Percentiles rank a stretch among this genome's conserved stretches.
Evolutionary conservation across 1,284 basidiomycete species (phyloP).

Genomic region (Leccinum solheimii): DNA sequence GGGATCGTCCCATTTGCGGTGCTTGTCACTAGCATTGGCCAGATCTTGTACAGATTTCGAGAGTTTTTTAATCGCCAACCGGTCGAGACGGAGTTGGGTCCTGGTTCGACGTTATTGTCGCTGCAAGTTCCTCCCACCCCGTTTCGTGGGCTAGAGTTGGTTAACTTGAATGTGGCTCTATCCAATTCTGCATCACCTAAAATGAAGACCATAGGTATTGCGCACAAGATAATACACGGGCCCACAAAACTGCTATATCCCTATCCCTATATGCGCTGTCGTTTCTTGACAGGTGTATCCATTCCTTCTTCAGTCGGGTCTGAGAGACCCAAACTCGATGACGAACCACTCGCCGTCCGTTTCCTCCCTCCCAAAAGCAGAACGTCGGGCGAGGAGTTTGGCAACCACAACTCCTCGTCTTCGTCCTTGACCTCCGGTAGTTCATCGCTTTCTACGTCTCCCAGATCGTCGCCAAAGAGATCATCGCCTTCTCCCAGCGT

Average conservation of each 20-base stretch:
- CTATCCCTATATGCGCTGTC: constrained; percentile 19
- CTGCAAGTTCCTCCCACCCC: neutral
- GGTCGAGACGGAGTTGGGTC: too few species aligned
- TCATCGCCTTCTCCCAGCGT: neutral
- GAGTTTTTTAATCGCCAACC: too few species aligned
- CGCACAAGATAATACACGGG: constrained; percentile 1
- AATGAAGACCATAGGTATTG: neutral
- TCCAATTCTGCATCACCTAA: neutral
- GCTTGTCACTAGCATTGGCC: too few species aligned
- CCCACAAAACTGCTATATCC: neutral
- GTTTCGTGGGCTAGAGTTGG: neutral
- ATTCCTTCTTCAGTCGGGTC: constrained; percentile 18
- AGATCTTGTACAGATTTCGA: too few species aligned
- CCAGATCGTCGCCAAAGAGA: neutral
- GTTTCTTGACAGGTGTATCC: constrained; percentile 31
- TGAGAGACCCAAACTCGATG: constrained; percentile 25
- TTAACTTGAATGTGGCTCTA: neutral
- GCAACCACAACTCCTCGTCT: constrained; percentile 33
- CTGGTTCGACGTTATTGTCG: too few species aligned
- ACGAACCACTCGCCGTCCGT: constrained; percentile 27
- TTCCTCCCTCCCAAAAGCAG: constrained; percentile 25
- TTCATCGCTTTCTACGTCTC: constrained; percentile 9
- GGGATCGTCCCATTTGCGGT: too few species aligned
- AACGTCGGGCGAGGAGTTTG: constrained; percentile 29
- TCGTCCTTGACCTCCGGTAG: constrained; percentile 8